Percentiles rank a stretch among this genome's conserved stretches.
These are phyloP conservation scores for Conticribra guillardii DNA, from an alignment of 108 stramenopile genomes.

Conservation along the genomic window DNA sequence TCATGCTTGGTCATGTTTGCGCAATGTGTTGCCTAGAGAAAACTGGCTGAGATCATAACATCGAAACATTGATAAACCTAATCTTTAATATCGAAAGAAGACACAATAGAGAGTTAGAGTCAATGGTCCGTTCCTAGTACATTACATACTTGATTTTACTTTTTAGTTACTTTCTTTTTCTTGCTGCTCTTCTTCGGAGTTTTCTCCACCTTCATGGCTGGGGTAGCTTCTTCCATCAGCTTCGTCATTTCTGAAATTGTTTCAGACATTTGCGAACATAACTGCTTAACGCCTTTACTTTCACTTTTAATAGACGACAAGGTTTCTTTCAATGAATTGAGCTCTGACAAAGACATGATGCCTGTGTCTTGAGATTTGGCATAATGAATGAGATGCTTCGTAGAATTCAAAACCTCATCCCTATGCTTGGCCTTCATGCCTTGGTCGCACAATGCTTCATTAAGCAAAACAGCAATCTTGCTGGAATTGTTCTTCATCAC, in stretches of 20 bases:
- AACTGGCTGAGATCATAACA: too few relatives aligned
- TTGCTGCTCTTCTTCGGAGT: conserved; percentile 15
- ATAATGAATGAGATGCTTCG: conserved; percentile 31
- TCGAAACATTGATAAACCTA: too few relatives aligned
- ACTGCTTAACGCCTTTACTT: conserved; percentile 30
- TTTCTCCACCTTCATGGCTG: neutral
- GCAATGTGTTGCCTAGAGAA: too few relatives aligned
- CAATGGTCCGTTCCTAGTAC: too few relatives aligned
- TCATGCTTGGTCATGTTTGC: too few relatives aligned
- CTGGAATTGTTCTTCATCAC: conserved; percentile 22
- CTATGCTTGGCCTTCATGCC: conserved; percentile 38
- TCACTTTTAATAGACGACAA: conserved; percentile 7
- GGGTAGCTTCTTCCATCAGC: neutral
- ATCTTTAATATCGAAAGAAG: too few relatives aligned
- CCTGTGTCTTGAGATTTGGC: conserved; percentile 18
- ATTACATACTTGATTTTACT: too few relatives aligned
- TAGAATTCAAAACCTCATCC: conserved; percentile 34
- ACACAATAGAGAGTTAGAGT: too few relatives aligned
- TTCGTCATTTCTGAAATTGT: conserved; percentile 17
- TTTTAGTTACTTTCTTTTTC: conserved; percentile 1
- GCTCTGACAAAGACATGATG: conserved; percentile 10
- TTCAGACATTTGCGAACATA: conserved; percentile 27
- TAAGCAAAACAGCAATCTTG: conserved; percentile 13
- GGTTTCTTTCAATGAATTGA: conserved; percentile 15
- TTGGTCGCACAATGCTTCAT: conserved; percentile 19